Percentiles rank a stretch among this genome's conserved stretches.
These are phyloP conservation scores for Leccinum olivaceopallidum DNA, from an alignment of 768 basidiomycete genomes.

Conservation along the genomic window DNA sequence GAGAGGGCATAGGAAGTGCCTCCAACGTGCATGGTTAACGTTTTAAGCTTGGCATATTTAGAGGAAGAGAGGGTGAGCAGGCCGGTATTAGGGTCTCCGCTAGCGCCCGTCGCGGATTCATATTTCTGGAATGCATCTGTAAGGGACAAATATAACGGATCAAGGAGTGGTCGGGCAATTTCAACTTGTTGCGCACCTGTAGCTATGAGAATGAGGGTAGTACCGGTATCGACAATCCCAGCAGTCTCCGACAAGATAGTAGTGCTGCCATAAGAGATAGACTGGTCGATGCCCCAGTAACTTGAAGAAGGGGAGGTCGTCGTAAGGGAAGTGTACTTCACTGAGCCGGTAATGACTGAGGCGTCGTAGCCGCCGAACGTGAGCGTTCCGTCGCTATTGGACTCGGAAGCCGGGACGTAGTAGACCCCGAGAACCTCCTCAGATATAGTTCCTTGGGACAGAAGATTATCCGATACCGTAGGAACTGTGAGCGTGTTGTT, in stretches of 20 bases:
- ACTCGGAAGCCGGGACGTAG: slow-evolving; percentile 27
- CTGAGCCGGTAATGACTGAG: slow-evolving; percentile 3
- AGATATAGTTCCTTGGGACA: slow-evolving; percentile 27
- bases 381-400: slow-evolving; percentile 22
- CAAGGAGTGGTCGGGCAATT: background rate
- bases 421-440: slow-evolving; percentile 32
- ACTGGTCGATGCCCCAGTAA: slow-evolving; percentile 33
- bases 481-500: slow-evolving; percentile 19
- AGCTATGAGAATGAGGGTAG: slow-evolving; percentile 29
- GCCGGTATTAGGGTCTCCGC: slow-evolving; percentile 28
- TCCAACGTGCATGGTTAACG: slow-evolving; percentile 30
- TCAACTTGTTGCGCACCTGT: slow-evolving; percentile 9
- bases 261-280: background rate
- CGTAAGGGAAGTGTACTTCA: slow-evolving; percentile 29
- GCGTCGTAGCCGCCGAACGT: slow-evolving; percentile 28
- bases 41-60: slow-evolving; percentile 28
- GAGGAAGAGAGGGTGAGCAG: slow-evolving; percentile 28
- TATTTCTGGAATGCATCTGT: slow-evolving; percentile 31
- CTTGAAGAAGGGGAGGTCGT: slow-evolving; percentile 24
- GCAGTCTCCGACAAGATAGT: slow-evolving; percentile 9
- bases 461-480: slow-evolving; percentile 39
- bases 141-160: slow-evolving; percentile 13
- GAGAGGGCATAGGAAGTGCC: slow-evolving; percentile 19
- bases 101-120: slow-evolving; percentile 28
- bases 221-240: slow-evolving; percentile 30